A percentile compares a stretch with the other conserved stretches of the same genome.
Evolutionary conservation across 2,329 filamentous ascomycete genomes (phyloP).

Genomic region (Ascochyta pisi): DNA sequence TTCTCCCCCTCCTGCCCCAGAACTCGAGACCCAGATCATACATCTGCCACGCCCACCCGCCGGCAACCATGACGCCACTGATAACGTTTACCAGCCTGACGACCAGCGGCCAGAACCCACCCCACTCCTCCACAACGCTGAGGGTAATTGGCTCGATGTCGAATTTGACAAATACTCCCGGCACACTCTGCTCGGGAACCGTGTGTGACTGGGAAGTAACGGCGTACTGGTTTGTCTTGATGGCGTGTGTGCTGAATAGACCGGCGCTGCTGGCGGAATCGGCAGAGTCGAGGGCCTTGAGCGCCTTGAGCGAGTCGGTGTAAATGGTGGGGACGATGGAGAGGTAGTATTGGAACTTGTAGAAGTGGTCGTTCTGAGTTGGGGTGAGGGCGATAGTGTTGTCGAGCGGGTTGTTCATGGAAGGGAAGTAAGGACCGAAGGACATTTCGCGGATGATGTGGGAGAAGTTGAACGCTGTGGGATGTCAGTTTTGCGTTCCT

Average conservation of each 20-base stretch:
- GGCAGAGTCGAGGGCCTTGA: slow-evolving; percentile 55
- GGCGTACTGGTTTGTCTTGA: slow-evolving; percentile 97
- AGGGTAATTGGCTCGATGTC: slow-evolving; percentile 96
- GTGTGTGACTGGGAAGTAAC: slow-evolving; percentile 85
- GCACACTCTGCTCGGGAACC: slow-evolving; percentile 73
- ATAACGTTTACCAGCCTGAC: slow-evolving; percentile 90
- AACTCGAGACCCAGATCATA: slow-evolving; percentile 73
- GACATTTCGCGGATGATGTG: slow-evolving; percentile 96
- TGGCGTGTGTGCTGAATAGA: slow-evolving; percentile 59
- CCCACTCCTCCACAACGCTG: slow-evolving; percentile 81
- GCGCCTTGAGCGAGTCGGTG: slow-evolving; percentile 59
- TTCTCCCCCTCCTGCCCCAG: slow-evolving; percentile 51
- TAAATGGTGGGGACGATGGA: slow-evolving; percentile 95
- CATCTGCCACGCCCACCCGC: slow-evolving; percentile 90
- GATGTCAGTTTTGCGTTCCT: slow-evolving; percentile 8
- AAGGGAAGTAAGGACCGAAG: slow-evolving; percentile 96
- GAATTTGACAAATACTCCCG: slow-evolving; percentile 97
- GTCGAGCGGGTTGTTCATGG: slow-evolving; percentile 91
- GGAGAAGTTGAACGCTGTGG: slow-evolving; percentile 90
- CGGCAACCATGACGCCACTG: slow-evolving; percentile 87
- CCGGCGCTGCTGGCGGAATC: slow-evolving; percentile 46
- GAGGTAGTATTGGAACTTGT: slow-evolving; percentile 98
- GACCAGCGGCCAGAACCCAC: slow-evolving; percentile 74
- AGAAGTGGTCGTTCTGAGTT: slow-evolving; percentile 75
- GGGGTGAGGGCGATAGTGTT: slow-evolving; percentile 88